Conservation (phyloP, 331 rosid species). For the Spiraea crenata region DNA sequence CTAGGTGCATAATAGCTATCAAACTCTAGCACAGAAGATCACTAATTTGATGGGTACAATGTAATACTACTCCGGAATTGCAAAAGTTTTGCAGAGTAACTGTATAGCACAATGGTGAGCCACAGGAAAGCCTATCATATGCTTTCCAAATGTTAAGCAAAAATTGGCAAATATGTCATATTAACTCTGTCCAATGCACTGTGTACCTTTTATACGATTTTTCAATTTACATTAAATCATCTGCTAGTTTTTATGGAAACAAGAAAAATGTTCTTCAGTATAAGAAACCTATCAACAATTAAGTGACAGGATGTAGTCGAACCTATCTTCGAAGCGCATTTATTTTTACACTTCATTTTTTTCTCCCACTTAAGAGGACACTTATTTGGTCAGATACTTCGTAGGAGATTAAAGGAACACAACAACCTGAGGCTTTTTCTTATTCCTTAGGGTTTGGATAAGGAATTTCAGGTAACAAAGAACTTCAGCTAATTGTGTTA, state of each 20-base stretch:
- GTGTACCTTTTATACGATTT: too few relatives aligned
- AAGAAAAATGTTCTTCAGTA: neutral
- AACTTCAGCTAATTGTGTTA: too few relatives aligned
- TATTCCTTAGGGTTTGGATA: neutral
- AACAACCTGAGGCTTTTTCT: neutral
- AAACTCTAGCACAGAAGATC: neutral
- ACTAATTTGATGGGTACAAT: neutral
- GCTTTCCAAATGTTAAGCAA: too few relatives aligned
- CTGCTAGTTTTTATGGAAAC: too few relatives aligned
- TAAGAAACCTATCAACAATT: neutral
- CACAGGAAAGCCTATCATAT: neutral
- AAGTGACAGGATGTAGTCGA: neutral
- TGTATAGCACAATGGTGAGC: neutral
- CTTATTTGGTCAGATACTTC: neutral
- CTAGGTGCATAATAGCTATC: neutral
- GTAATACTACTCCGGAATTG: neutral
- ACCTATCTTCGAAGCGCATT: neutral
- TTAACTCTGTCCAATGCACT: too few relatives aligned
- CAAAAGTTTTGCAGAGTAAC: neutral
- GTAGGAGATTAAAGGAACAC: neutral
- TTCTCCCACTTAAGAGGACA: neutral
- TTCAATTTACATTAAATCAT: too few relatives aligned
- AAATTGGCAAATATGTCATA: too few relatives aligned
- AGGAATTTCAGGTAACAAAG: too few relatives aligned
- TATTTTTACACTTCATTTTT: neutral